Evolutionary conservation across 345 rosid genomes (phyloP), one percentile per base, ranked within the genome.

Genomic region (Tarenaya hassleriana): DNA sequence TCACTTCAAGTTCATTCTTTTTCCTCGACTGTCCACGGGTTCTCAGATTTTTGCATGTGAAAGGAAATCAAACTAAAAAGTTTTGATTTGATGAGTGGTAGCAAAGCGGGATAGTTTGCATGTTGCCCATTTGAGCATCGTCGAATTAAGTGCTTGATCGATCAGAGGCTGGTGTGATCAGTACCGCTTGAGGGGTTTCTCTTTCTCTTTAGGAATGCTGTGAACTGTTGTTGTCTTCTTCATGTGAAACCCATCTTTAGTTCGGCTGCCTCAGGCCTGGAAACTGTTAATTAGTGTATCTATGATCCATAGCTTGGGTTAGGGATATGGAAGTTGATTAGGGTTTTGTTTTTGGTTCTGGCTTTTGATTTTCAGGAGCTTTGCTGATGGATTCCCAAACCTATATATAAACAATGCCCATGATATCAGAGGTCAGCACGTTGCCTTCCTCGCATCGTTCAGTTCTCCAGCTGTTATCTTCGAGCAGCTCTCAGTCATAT

Each of bases 401-500:
- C 82, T 92, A 47, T 88, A 75, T 63, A 88, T 92, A 27, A 92
- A 92, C 73, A 80, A 86, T 62, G 97, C 97, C 9, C 94, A 85
- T 52, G 87, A 85, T 12, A 88, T 92, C 37, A 66, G 97, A 44
- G 97, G 97, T 12, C 95, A 88, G 39, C 94, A 92, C 49, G 99
- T 88, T 16, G 97, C 99, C 3, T 92, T 92, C 66, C 91, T 92
- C 44, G 94, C 88, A 17, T 82, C 97, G 7, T 92, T 92, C 55
- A 79, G 91, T 69, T 86, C 97, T 44, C 97, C 95, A 17, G 75
- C 77, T 5, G 99, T 92, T 4, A 82, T 92, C 61, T 92, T 92
- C 55, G 98, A 88, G 68, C 97, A 92, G 77, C 81, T 92, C 41
- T 92, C 98, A 15, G 95, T 92, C 69, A 92, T 92, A 55, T 92